phyloP scores from a whole-genome alignment of 2,329 filamentous ascomycete genomes.

The Coleophoma eucalyptorum region DNA sequence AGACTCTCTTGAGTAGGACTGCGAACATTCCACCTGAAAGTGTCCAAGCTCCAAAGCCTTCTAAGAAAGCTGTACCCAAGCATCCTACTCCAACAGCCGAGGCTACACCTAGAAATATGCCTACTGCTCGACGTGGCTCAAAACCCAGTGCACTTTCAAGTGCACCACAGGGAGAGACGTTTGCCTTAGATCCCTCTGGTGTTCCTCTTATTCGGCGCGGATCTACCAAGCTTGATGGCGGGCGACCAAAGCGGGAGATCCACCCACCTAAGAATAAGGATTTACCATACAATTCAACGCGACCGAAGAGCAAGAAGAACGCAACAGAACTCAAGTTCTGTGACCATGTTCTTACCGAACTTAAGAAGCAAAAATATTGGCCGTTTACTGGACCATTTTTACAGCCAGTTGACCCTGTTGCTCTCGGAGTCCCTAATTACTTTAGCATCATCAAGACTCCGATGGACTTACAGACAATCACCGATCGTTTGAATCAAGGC shows the following conservation, averaged over 20 bases:
- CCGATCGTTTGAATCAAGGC: constrained; percentile 70
- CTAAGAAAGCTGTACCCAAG: constrained; percentile 52
- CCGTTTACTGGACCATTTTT: constrained; percentile 71
- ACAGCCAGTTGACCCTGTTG: constrained; percentile 85
- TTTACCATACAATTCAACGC: constrained; percentile 77
- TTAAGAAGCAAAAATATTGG: constrained; percentile 71
- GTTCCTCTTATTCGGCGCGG: constrained; percentile 82
- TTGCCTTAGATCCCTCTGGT: constrained; percentile 69
- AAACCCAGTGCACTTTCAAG: constrained; percentile 28
- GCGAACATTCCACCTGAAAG: constrained; percentile 37
- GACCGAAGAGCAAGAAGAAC: constrained; percentile 87
- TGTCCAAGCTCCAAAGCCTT: constrained; percentile 52
- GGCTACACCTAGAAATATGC: constrained; percentile 22
- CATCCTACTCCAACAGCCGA: constrained; percentile 33
- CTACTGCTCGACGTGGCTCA: constrained; percentile 32
- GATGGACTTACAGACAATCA: constrained; percentile 89
- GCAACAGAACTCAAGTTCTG: constrained; percentile 89
- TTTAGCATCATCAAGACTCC: constrained; percentile 93
- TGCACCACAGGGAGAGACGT: constrained; percentile 49
- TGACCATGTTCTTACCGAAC: constrained; percentile 73
- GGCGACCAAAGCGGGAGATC: constrained; percentile 87
- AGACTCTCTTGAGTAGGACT: constrained; percentile 56
- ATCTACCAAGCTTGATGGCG: constrained; percentile 71
- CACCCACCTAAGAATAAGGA: constrained; percentile 89
- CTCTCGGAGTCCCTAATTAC: constrained; percentile 89